A percentile compares a stretch with the other conserved stretches of the same genome.
Conservation (phyloP, 2,329 filamentous ascomycete species). For the Leptosphaerulina australis region DNA sequence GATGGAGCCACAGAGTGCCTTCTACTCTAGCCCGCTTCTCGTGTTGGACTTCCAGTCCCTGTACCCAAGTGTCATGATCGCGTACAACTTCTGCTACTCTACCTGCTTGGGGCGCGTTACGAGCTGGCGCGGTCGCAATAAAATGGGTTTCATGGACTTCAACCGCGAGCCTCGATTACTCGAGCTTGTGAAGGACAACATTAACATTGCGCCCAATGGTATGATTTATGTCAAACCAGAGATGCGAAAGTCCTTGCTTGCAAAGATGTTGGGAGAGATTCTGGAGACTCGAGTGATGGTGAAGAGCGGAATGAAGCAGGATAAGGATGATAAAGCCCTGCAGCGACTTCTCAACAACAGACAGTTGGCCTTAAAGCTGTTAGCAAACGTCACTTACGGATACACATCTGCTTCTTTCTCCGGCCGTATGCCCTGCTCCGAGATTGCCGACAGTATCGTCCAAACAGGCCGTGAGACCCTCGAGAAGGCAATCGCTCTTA, state of each 20-base stretch:
- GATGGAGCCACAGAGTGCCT: conserved; percentile 95
- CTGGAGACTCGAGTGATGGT: conserved; percentile 97
- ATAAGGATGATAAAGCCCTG: conserved; percentile 84
- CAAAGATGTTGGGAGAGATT: conserved; percentile 96
- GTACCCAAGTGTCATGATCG: conserved; percentile 98
- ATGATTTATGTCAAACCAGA: conserved; percentile 91
- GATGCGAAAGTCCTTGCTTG: conserved; percentile 86
- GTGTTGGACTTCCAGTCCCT: conserved; percentile 96
- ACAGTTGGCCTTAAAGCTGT: conserved; percentile 90
- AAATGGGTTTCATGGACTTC: conserved; percentile 94
- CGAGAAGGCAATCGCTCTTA: conserved; percentile 89
- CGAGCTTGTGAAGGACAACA: conserved; percentile 77
- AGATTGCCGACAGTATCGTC: conserved; percentile 97
- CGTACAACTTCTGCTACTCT: conserved; percentile 98
- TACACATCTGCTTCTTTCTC: conserved; percentile 98
- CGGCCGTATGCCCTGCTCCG: conserved; percentile 94
- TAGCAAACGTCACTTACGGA: conserved; percentile 98
- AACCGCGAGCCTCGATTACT: conserved; percentile 75
- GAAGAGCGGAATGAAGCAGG: conserved; percentile 93
- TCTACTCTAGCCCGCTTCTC: conserved; percentile 87
- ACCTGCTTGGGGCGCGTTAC: conserved; percentile 88
- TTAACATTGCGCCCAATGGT: conserved; percentile 93
- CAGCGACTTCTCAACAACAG: conserved; percentile 91
- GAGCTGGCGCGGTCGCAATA: conserved; percentile 87
- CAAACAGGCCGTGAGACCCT: conserved; percentile 94